Conservation (phyloP, 2,329 filamentous ascomycete species). For the Purpureocillium lavendulum region DNA sequence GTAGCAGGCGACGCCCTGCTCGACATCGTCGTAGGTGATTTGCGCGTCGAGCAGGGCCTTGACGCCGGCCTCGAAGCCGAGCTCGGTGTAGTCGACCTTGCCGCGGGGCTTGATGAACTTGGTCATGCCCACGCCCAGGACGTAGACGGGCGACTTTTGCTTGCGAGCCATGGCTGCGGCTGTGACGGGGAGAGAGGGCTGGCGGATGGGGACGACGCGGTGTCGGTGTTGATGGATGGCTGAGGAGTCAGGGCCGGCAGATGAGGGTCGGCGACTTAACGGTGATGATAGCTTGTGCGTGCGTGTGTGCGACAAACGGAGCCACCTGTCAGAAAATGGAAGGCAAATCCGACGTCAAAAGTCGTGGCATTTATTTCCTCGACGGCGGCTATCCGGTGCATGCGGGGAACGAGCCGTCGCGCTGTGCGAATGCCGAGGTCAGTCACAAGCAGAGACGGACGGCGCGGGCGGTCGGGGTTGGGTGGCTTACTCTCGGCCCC, state of each 20-base stretch:
- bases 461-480: too few species aligned
- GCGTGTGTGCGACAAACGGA: too few species aligned
- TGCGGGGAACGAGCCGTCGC: background rate
- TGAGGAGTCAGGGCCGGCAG: too few species aligned
- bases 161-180: conserved; percentile 36
- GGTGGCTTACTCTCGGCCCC: too few species aligned
- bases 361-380: background rate
- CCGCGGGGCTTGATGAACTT: conserved; percentile 97
- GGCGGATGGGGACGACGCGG: too few species aligned
- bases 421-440: conserved; percentile 15
- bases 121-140: conserved; percentile 96
- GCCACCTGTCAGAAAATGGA: background rate
- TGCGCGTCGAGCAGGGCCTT: conserved; percentile 81
- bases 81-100: conserved; percentile 89
- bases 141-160: conserved; percentile 58
- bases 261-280: too few species aligned
- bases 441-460: conserved; percentile 11
- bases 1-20: conserved; percentile 94
- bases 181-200: background rate
- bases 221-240: too few species aligned
- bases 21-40: conserved; percentile 94
- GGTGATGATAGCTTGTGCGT: too few species aligned
- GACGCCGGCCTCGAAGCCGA: conserved; percentile 85
- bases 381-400: background rate
- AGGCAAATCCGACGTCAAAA: background rate